A percentile compares a stretch with the other conserved stretches of the same genome.
Conservation (phyloP, 345 rosid species). For the Carallia brachiata region DNA sequence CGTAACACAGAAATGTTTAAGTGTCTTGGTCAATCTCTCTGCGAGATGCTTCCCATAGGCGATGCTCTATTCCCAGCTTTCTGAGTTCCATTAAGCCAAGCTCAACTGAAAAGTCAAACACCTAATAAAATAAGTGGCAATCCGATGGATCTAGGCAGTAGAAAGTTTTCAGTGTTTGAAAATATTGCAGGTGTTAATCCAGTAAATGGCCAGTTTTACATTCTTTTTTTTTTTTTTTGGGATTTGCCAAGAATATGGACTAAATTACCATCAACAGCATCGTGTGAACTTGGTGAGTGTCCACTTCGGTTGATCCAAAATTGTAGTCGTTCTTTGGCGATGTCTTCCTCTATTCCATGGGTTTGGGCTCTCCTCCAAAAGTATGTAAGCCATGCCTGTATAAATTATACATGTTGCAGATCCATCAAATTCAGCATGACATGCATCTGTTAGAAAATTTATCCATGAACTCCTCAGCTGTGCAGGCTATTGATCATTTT, state of each 20-base stretch:
- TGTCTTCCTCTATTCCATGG: slow-evolving; percentile 28
- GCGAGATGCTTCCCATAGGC: slow-evolving; percentile 92
- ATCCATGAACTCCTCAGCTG: neutral
- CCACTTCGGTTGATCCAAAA: slow-evolving; percentile 32
- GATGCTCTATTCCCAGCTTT: slow-evolving; percentile 78
- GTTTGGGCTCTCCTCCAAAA: slow-evolving; percentile 35
- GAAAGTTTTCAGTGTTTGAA: no score
- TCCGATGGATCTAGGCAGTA: neutral
- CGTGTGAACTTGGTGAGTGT: slow-evolving; percentile 36
- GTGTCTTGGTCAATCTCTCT: slow-evolving; percentile 40
- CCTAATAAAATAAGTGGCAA: neutral
- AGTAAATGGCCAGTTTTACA: no score
- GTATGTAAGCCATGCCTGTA: slow-evolving; percentile 35
- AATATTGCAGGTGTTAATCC: no score
- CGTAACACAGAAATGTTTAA: slow-evolving; percentile 1
- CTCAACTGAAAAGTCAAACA: slow-evolving; percentile 52
- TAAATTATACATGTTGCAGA: neutral
- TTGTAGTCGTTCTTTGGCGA: slow-evolving; percentile 29
- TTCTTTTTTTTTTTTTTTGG: no score
- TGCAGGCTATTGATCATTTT: neutral
- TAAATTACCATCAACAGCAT: slow-evolving; percentile 30
- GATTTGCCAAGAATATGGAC: neutral
- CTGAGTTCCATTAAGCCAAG: slow-evolving; percentile 84
- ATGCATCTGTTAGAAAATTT: neutral
- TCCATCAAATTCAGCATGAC: neutral